Conservation (phyloP, 116 monocot genomes). For the Posidonia oceanica region DNA sequence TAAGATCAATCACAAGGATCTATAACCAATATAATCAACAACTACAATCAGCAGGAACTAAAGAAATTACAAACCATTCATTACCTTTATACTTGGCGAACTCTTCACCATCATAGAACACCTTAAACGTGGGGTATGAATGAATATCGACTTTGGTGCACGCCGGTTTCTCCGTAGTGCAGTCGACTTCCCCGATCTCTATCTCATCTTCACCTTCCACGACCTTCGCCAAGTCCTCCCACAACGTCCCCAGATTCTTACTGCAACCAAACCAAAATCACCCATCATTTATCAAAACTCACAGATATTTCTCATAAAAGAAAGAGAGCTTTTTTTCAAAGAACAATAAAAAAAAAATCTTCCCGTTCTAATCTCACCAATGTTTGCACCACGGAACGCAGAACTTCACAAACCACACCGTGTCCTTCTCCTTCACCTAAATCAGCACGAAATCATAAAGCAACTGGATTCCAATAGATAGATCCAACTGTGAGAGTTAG, state of each 20-base stretch:
- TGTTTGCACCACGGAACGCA: slow-evolving; percentile 99
- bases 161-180: slow-evolving; percentile 43
- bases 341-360: not conserved
- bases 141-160: slow-evolving; percentile 88
- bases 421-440: slow-evolving; percentile 90
- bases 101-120: slow-evolving; percentile 90
- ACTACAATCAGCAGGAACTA: no score
- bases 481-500: not conserved
- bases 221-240: slow-evolving; percentile 74
- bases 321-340: not conserved
- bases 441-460: not conserved
- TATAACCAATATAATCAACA: no score
- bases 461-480: not conserved
- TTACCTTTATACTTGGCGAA: slow-evolving; percentile 86
- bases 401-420: slow-evolving; percentile 86
- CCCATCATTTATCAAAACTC: not conserved
- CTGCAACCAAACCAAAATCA: slow-evolving; percentile 25
- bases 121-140: slow-evolving; percentile 88
- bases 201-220: slow-evolving; percentile 86
- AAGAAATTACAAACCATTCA: not conserved
- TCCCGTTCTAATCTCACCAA: slow-evolving; percentile 35
- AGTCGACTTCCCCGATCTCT: slow-evolving; percentile 89
- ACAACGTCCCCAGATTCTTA: slow-evolving; percentile 82
- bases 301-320: not conserved
- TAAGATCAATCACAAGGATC: no score